A percentile compares a stretch with the other conserved stretches of the same genome.
Evolutionary conservation across 2,329 filamentous ascomycete genomes (phyloP).

Genomic region (Aspergillus cejpii): DNA sequence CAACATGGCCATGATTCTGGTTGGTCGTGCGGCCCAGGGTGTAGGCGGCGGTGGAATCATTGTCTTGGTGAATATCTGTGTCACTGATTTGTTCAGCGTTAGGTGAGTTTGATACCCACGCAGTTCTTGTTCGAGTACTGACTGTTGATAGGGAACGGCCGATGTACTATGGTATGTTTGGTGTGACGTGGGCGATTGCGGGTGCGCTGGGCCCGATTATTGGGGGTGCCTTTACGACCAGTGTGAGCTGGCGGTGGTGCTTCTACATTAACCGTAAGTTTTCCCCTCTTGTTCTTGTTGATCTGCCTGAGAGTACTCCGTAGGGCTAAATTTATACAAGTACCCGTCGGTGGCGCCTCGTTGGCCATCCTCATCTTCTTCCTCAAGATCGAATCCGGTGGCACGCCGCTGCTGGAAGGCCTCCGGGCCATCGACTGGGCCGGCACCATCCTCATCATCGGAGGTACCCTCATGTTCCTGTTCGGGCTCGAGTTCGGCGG

Average conservation of each 20-base stretch:
- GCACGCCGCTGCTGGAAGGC: slow-evolving; percentile 52
- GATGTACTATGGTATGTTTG: slow-evolving; percentile 58
- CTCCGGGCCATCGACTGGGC: slow-evolving; percentile 59
- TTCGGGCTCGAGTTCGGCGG: slow-evolving; percentile 82
- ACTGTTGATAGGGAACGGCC: slow-evolving; percentile 43
- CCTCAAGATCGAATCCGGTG: slow-evolving; percentile 56
- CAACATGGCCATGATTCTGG: slow-evolving; percentile 57
- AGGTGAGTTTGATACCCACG: slow-evolving; percentile 30
- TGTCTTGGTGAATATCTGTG: slow-evolving; percentile 57
- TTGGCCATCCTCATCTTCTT: slow-evolving; percentile 55
- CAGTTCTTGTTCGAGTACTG: background rate
- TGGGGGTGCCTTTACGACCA: slow-evolving; percentile 56
- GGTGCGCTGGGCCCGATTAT: slow-evolving; percentile 54
- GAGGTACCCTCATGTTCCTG: slow-evolving; percentile 76
- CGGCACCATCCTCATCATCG: slow-evolving; percentile 59
- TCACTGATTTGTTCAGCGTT: slow-evolving; percentile 59
- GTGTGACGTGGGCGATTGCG: slow-evolving; percentile 56
- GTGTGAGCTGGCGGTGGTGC: slow-evolving; percentile 55
- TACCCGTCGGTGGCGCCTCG: slow-evolving; percentile 55
- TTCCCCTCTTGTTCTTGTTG: no score
- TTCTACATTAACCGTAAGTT: slow-evolving; percentile 52
- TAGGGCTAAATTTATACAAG: slow-evolving; percentile 20
- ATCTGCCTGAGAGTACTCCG: no score
- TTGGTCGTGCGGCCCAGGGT: slow-evolving; percentile 57
- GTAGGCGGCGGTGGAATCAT: slow-evolving; percentile 58